Conservation (phyloP, 164 flowering plant genomes). For the Tinospora cordifolia region DNA sequence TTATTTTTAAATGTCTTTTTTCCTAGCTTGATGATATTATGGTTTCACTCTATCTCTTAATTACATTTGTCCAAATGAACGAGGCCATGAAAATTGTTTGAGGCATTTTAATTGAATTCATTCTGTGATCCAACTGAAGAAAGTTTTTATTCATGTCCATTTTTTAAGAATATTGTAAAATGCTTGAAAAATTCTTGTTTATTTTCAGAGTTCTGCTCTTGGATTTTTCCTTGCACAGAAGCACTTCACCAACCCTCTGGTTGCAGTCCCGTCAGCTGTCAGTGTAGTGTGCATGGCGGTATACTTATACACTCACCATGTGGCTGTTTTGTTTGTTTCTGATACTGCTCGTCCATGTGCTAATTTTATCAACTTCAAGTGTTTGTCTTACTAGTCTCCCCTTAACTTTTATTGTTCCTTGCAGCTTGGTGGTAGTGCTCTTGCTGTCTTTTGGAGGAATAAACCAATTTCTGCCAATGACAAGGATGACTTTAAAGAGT, state of each 20-base stretch:
- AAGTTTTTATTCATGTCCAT: no score
- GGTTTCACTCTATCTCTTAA: no score
- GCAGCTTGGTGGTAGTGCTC: conserved; percentile 95
- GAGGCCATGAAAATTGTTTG: no score
- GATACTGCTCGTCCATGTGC: neutral
- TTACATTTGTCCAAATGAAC: no score
- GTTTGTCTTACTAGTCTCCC: neutral
- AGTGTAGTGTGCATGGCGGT: conserved; percentile 99
- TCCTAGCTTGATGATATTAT: no score
- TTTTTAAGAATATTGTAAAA: neutral
- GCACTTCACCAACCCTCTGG: conserved; percentile 93
- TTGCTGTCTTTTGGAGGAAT: conserved; percentile 93
- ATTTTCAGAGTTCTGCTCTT: conserved; percentile 80
- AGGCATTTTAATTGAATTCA: no score
- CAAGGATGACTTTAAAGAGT: conserved; percentile 95
- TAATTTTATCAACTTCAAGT: neutral
- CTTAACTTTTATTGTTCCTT: conserved; percentile 5
- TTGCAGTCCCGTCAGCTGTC: conserved; percentile 96
- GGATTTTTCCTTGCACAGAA: conserved; percentile 92
- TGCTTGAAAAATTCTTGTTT: neutral
- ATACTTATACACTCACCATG: conserved; percentile 10
- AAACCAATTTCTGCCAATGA: conserved; percentile 66
- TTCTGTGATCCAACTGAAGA: no score
- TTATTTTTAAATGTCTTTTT: no score
- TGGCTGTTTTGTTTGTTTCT: neutral